Evolutionary conservation across 768 basidiomycete genomes (phyloP).

Genomic region (Pilatotrama ljubarskyi): DNA sequence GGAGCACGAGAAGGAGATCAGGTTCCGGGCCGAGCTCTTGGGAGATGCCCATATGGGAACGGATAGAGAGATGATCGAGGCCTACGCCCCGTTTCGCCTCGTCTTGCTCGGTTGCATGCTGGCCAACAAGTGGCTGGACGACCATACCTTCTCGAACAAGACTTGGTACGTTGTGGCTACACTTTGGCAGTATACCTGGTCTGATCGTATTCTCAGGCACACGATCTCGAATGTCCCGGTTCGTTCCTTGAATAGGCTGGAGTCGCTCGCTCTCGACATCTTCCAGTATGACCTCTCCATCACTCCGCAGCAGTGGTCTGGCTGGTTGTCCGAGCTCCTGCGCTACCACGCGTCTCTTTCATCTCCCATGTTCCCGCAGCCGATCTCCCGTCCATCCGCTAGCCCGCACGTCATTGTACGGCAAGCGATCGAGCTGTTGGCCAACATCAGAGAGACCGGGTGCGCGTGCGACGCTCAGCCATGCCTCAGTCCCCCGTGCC

Average conservation of each 20-base stretch:
- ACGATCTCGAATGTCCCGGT: slow-evolving; percentile 77
- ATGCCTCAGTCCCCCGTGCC: slow-evolving; percentile 46
- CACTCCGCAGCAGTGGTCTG: slow-evolving; percentile 60
- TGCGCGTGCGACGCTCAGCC: slow-evolving; percentile 14
- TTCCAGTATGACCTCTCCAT: slow-evolving; percentile 73
- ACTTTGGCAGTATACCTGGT: neutral
- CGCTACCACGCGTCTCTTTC: slow-evolving; percentile 65
- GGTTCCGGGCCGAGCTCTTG: slow-evolving; percentile 64
- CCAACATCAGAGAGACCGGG: slow-evolving; percentile 45
- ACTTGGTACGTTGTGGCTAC: slow-evolving; percentile 60
- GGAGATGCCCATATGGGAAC: slow-evolving; percentile 45
- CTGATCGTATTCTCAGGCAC: slow-evolving; percentile 50
- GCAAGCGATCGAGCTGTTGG: slow-evolving; percentile 67
- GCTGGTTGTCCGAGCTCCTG: slow-evolving; percentile 68
- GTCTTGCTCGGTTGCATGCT: slow-evolving; percentile 82
- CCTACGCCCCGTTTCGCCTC: slow-evolving; percentile 68
- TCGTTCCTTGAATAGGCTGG: slow-evolving; percentile 66
- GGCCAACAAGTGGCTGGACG: slow-evolving; percentile 87
- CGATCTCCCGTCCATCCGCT: slow-evolving; percentile 74
- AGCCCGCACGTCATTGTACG: slow-evolving; percentile 72
- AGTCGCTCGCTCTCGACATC: slow-evolving; percentile 68
- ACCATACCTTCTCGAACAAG: slow-evolving; percentile 88
- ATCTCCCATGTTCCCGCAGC: slow-evolving; percentile 62
- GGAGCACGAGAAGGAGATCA: slow-evolving; percentile 58
- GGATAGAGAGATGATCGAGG: slow-evolving; percentile 53